phyloP scores from a whole-genome alignment of 139 green algal genomes.

The Prasinococcaceae sp. region DNA sequence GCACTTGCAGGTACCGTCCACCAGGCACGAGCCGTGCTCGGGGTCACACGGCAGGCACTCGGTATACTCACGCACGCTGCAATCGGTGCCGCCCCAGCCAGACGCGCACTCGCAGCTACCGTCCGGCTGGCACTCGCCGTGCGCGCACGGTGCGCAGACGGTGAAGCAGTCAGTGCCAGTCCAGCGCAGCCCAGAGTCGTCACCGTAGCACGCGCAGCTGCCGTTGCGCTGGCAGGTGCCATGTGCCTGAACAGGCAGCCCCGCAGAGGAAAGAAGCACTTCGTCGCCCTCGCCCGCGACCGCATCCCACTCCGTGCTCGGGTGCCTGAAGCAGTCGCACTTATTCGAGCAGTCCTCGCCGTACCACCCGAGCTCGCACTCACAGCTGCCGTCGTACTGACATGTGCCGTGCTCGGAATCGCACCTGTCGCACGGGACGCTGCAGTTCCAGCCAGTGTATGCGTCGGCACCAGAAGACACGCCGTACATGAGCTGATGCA shows the following conservation, averaged over 20 bases:
- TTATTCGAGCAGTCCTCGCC: background rate
- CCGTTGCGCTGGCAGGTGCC: slow-evolving; percentile 7
- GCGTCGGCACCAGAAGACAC: background rate
- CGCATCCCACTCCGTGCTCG: background rate
- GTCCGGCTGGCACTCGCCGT: slow-evolving; percentile 4
- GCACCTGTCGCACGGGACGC: slow-evolving; percentile 3
- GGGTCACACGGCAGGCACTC: slow-evolving; percentile 5
- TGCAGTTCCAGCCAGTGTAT: slow-evolving; percentile 7
- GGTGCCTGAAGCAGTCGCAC: slow-evolving; percentile 13
- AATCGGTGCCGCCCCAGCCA: slow-evolving; percentile 2
- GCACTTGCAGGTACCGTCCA: slow-evolving; percentile 4
- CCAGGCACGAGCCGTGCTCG: slow-evolving; percentile 4
- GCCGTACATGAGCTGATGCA: slow-evolving; percentile 15
- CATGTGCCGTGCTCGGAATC: slow-evolving; percentile 9
- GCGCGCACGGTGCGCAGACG: slow-evolving; percentile 2
- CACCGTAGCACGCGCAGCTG: background rate
- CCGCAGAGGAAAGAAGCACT: background rate
- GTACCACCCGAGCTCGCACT: slow-evolving; percentile 14
- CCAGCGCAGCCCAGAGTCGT: slow-evolving; percentile 1
- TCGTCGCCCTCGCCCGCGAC: background rate
- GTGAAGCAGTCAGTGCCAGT: slow-evolving; percentile 12
- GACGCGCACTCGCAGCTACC: slow-evolving; percentile 4
- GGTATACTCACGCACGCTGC: background rate
- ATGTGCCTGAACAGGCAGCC: background rate
- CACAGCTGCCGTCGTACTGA: slow-evolving; percentile 11